phyloP scores from a whole-genome alignment of 768 basidiomycete species.

The Leccinellum rugosiceps region DNA sequence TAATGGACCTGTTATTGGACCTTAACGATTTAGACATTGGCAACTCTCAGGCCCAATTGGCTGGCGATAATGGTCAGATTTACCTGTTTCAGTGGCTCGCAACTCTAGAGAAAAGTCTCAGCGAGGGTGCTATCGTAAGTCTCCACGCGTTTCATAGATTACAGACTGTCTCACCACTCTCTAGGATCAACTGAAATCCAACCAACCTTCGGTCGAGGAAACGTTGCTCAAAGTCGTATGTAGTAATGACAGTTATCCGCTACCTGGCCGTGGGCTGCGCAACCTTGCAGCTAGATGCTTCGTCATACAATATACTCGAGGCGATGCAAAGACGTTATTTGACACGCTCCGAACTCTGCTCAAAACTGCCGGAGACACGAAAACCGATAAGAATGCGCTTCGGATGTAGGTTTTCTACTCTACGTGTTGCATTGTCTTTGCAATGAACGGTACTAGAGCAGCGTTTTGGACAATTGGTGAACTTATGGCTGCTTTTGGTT shows the following conservation, averaged over 20 bases:
- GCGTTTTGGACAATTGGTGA: conserved; percentile 87
- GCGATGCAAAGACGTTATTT: conserved; percentile 82
- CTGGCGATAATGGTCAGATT: conserved; percentile 75
- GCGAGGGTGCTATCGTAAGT: conserved; percentile 51
- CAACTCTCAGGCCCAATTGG: conserved; percentile 54
- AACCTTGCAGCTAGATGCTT: conserved; percentile 78
- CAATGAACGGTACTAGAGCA: conserved; percentile 47
- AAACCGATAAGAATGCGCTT: conserved; percentile 60
- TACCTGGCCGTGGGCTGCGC: conserved; percentile 83
- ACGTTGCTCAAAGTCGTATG: conserved; percentile 66
- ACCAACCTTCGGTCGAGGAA: conserved; percentile 60
- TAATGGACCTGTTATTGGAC: not conserved
- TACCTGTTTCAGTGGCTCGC: conserved; percentile 85
- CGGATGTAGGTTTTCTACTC: conserved; percentile 54
- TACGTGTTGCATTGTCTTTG: not conserved
- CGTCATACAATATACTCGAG: conserved; percentile 66
- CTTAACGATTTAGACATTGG: conserved; percentile 11
- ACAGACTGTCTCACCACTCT: conserved; percentile 1
- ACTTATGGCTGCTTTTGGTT: conserved; percentile 79
- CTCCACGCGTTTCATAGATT: not conserved
- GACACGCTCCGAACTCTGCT: conserved; percentile 81
- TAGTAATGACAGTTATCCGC: conserved; percentile 63
- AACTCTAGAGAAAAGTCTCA: conserved; percentile 56
- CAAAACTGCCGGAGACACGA: conserved; percentile 70
- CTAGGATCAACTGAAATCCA: conserved; percentile 65